These are phyloP conservation scores for Rhodotorula sp. DNA, from an alignment of 1,284 basidiomycete genomes.

Conservation along the genomic window DNA sequence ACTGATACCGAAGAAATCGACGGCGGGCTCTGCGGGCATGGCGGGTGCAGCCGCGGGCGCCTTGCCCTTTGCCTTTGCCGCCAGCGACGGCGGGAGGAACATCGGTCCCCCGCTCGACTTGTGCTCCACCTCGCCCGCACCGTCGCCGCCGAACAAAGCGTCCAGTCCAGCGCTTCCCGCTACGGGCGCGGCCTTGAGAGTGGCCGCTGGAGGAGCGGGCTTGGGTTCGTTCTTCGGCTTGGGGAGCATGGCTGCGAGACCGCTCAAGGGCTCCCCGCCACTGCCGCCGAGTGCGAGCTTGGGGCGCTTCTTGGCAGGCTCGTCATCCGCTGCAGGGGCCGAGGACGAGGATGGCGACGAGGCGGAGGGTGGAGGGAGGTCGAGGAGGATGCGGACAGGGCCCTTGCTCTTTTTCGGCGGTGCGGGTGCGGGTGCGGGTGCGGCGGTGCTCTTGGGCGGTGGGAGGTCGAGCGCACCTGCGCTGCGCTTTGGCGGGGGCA, in stretches of 20 bases:
- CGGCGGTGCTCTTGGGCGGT: not conserved
- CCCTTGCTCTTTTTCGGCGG: conserved; percentile 19
- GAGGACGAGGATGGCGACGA: not conserved
- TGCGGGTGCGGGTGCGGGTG: conserved; percentile 2
- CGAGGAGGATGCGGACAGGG: conserved; percentile 39
- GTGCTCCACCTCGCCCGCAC: not conserved
- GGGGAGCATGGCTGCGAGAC: conserved; percentile 40
- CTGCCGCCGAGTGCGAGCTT: conserved; percentile 23
- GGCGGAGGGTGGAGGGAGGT: conserved; percentile 31
- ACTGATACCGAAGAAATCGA: conserved; percentile 43
- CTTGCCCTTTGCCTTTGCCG: conserved; percentile 34
- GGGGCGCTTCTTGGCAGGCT: conserved; percentile 29
- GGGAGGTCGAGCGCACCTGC: not conserved
- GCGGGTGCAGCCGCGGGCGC: conserved; percentile 1
- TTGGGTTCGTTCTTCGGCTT: conserved; percentile 37
- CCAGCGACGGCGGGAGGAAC: conserved; percentile 32
- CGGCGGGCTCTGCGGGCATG: conserved; percentile 4
- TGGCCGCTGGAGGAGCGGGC: not conserved
- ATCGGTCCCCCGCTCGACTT: not conserved
- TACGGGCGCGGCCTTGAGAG: not conserved
- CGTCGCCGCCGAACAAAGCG: not conserved
- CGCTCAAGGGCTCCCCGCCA: conserved; percentile 14
- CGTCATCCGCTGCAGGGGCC: not conserved
- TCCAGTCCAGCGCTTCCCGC: not conserved
- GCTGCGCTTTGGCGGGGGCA: conserved; percentile 3